These are phyloP conservation scores for Acrodontium crateriforme DNA, from an alignment of 2,329 filamentous ascomycete genomes.

Conservation along the genomic window DNA sequence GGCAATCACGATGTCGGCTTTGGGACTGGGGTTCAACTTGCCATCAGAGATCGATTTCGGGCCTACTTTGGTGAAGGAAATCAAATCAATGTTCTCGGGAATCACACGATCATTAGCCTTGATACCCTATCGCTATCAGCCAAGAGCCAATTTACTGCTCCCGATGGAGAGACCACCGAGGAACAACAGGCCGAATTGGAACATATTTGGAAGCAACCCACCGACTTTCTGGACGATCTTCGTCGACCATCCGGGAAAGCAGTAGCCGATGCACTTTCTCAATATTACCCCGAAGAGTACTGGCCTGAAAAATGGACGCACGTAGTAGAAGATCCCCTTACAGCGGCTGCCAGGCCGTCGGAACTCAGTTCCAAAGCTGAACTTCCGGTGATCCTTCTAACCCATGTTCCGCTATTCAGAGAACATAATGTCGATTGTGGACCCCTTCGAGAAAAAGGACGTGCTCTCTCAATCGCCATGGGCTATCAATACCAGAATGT, in stretches of 20 bases:
- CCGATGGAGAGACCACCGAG: conserved; percentile 40
- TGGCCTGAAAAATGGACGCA: not conserved
- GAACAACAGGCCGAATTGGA: conserved; percentile 14
- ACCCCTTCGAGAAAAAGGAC: conserved; percentile 70
- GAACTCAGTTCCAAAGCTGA: conserved; percentile 34
- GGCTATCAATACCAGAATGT: conserved; percentile 98
- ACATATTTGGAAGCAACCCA: conserved; percentile 58
- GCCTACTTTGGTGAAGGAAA: conserved; percentile 88
- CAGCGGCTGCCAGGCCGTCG: not conserved
- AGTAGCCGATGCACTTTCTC: conserved; percentile 49
- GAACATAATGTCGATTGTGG: conserved; percentile 75
- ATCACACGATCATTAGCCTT: conserved; percentile 88
- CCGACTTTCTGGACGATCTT: conserved; percentile 60
- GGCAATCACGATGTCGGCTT: conserved; percentile 95
- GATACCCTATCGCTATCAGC: conserved; percentile 83
- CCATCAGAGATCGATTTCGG: conserved; percentile 71
- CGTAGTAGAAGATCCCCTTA: not conserved
- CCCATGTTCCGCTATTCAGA: conserved; percentile 82
- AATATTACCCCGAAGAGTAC: conserved; percentile 23
- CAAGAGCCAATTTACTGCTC: conserved; percentile 40
- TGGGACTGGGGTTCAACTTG: conserved; percentile 65
- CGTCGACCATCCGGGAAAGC: conserved; percentile 52
- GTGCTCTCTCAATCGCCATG: conserved; percentile 60
- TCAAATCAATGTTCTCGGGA: conserved; percentile 77
- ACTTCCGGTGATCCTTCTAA: conserved; percentile 77